These are phyloP conservation scores for Penicillium occitanis DNA, from an alignment of 2,329 filamentous ascomycete species.

Conservation along the genomic window DNA sequence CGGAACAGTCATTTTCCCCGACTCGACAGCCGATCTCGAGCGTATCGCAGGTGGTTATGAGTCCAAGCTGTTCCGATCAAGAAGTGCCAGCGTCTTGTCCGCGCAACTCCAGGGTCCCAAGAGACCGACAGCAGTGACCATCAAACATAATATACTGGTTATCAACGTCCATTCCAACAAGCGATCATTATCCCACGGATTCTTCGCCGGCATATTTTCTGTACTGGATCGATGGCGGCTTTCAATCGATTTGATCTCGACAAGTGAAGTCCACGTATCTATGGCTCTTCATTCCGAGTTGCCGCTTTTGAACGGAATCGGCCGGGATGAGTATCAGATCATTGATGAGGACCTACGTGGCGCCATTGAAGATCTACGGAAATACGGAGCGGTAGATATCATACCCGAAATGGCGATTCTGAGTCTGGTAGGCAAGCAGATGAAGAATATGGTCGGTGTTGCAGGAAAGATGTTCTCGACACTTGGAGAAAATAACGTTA, in stretches of 20 bases:
- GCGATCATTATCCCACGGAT: constrained; percentile 91
- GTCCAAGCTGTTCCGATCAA: constrained; percentile 53
- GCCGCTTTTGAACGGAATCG: constrained; percentile 52
- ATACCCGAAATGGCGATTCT: constrained; percentile 92
- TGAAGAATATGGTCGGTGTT: constrained; percentile 97
- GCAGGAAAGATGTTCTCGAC: constrained; percentile 94
- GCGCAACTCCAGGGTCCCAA: constrained; percentile 61
- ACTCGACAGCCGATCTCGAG: constrained; percentile 57
- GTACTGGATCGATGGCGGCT: constrained; percentile 84
- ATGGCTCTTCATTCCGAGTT: constrained; percentile 88
- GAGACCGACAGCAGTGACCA: constrained; percentile 85
- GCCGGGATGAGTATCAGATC: constrained; percentile 53
- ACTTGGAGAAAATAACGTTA: constrained; percentile 87
- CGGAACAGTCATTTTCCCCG: constrained; percentile 71
- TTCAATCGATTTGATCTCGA: constrained; percentile 94
- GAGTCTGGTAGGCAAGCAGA: constrained; percentile 87
- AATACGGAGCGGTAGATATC: constrained; percentile 87
- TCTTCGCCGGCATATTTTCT: constrained; percentile 90
- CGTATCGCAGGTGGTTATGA: constrained; percentile 56
- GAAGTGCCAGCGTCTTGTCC: constrained; percentile 48
- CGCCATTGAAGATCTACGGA: constrained; percentile 69
- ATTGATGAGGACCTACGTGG: constrained; percentile 62
- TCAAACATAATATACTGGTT: constrained; percentile 94
- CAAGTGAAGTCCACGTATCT: constrained; percentile 93
- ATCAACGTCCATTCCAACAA: constrained; percentile 99